Conservation (phyloP, 306 rosid species). For the Arachis stenosperma region DNA sequence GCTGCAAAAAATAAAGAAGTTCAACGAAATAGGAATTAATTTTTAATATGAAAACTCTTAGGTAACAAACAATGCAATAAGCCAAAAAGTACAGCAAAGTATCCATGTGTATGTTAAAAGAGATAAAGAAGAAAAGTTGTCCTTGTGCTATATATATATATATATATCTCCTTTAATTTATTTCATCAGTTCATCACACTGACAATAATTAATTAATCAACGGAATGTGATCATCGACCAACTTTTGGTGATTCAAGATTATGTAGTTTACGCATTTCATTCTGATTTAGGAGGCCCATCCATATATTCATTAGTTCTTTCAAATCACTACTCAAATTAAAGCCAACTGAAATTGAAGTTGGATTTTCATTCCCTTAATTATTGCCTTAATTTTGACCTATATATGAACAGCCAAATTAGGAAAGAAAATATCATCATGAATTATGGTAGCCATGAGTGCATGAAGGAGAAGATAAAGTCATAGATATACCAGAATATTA, state of each 20-base stretch:
- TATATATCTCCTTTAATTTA: too few relatives aligned
- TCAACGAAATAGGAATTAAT: background rate
- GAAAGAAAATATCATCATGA: background rate
- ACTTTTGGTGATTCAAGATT: background rate
- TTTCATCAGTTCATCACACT: background rate
- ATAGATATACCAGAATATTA: too few relatives aligned
- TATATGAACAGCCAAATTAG: background rate
- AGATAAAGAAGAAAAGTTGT: background rate
- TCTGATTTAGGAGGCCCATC: background rate
- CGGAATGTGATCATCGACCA: background rate
- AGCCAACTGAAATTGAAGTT: background rate
- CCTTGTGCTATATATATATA: background rate
- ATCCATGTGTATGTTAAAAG: background rate
- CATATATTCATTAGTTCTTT: background rate
- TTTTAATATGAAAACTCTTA: background rate
- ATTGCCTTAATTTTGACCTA: too few relatives aligned
- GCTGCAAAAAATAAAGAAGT: background rate
- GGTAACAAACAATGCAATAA: background rate
- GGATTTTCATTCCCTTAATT: background rate
- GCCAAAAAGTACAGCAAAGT: background rate
- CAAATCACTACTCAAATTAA: background rate
- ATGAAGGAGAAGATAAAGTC: too few relatives aligned
- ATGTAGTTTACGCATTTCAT: background rate
- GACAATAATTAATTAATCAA: background rate
- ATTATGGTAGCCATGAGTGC: too few relatives aligned